These are phyloP conservation scores for Rhizophora mangle DNA, from an alignment of 345 rosid species.

Conservation along the genomic window DNA sequence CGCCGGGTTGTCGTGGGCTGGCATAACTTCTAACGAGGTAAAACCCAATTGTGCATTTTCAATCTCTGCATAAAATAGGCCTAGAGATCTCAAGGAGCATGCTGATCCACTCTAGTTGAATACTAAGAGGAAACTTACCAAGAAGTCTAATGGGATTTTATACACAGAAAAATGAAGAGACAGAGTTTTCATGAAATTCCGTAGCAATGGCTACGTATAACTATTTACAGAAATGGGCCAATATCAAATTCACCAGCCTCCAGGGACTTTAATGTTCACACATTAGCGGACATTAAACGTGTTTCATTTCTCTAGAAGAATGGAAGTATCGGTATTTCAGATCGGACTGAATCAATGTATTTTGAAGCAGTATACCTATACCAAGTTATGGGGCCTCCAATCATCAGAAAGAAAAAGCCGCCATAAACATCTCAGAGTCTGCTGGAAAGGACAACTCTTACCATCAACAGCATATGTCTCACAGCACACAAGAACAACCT, in stretches of 20 bases:
- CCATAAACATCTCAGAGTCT: slow-evolving; percentile 17
- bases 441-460: slow-evolving; percentile 12
- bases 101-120: too few relatives aligned
- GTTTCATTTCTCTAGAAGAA: slow-evolving; percentile 2
- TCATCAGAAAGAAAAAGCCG: not conserved
- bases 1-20: too few relatives aligned
- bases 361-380: slow-evolving; percentile 30
- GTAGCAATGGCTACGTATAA: not conserved
- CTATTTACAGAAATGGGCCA: not conserved
- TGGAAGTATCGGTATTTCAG: not conserved
- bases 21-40: too few relatives aligned
- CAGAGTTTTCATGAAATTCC: not conserved
- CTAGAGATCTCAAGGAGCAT: too few relatives aligned
- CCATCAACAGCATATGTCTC: slow-evolving; percentile 16
- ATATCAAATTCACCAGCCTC: not conserved
- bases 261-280: not conserved
- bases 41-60: too few relatives aligned
- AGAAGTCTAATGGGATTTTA: too few relatives aligned
- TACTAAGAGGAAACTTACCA: too few relatives aligned
- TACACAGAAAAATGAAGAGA: not conserved
- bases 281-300: not conserved
- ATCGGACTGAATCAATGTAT: slow-evolving; percentile 17
- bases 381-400: slow-evolving; percentile 30
- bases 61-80: too few relatives aligned
- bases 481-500: slow-evolving; percentile 13